A percentile compares a stretch with the other conserved stretches of the same genome.
phyloP scores from a whole-genome alignment of 1,284 basidiomycete genomes.

The Trichosporon inkin region DNA sequence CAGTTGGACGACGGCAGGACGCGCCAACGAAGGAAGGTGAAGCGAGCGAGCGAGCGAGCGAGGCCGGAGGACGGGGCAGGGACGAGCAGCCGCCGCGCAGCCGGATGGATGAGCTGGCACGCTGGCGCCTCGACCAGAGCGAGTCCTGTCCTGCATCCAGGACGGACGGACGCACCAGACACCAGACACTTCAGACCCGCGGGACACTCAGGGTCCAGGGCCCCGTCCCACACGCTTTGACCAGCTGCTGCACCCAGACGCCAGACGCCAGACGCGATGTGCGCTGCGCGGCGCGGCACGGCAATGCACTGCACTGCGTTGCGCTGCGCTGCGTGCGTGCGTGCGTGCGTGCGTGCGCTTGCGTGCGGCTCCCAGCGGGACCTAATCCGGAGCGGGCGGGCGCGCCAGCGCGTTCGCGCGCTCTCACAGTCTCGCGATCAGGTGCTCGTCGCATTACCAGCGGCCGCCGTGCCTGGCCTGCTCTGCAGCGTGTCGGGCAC shows the following conservation, averaged over 20 bases:
- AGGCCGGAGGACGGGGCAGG: background rate
- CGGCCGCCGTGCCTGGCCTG: too few relatives aligned
- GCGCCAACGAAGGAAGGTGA: slow-evolving; percentile 4
- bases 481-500: too few relatives aligned
- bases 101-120: slow-evolving; percentile 3
- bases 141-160: background rate
- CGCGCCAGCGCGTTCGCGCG: background rate
- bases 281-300: too few relatives aligned
- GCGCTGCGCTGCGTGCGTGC: background rate
- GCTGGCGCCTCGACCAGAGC: background rate
- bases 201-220: slow-evolving; percentile 6
- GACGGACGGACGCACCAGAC: background rate
- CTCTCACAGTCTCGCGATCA: slow-evolving; percentile 7
- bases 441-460: background rate
- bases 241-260: background rate
- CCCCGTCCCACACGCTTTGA: slow-evolving; percentile 9
- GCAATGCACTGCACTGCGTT: too few relatives aligned
- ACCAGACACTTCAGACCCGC: background rate
- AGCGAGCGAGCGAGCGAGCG: background rate
- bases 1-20: background rate
- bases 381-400: background rate
- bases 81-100: background rate
- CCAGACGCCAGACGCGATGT: slow-evolving; percentile 2
- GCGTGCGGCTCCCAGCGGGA: background rate
- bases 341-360: background rate